phyloP scores from a whole-genome alignment of 2,329 filamentous ascomycete genomes.

The Paracoccidioides brasiliensis region DNA sequence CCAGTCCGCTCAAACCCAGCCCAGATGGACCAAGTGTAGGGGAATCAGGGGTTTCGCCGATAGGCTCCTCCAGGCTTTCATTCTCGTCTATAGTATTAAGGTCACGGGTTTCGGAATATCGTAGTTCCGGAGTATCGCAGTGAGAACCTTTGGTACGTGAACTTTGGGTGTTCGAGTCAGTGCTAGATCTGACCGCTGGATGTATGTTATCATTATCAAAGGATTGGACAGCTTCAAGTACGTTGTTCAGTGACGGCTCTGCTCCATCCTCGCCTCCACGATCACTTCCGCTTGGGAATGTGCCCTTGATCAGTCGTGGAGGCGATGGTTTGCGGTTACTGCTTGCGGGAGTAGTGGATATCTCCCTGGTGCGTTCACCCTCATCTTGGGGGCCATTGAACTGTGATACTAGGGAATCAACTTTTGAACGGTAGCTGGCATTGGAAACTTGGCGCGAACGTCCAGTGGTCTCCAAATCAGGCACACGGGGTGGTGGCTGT shows the following conservation, averaged over 20 bases:
- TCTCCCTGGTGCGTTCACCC: conserved; percentile 14
- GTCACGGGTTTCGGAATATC: conserved; percentile 27
- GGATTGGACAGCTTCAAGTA: conserved; percentile 15
- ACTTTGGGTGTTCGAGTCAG: conserved; percentile 10
- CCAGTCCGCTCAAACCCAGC: conserved; percentile 61
- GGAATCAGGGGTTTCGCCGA: conserved; percentile 45
- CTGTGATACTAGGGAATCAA: conserved; percentile 27
- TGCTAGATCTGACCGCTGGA: conserved; percentile 24
- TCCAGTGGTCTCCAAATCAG: conserved; percentile 13
- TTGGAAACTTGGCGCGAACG: conserved; percentile 25
- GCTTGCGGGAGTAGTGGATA: conserved; percentile 11
- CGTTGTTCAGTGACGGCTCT: conserved; percentile 14
- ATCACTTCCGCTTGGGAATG: conserved; percentile 29
- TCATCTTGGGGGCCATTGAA: conserved; percentile 19
- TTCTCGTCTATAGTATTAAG: conserved; percentile 30
- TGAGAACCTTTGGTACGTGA: conserved; percentile 19
- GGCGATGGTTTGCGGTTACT: conserved; percentile 21
- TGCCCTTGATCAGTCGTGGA: conserved; percentile 14
- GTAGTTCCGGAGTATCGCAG: conserved; percentile 21
- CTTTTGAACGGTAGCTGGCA: conserved; percentile 25
- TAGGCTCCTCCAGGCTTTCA: conserved; percentile 4
- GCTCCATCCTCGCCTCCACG: conserved; percentile 25
- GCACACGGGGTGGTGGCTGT: neutral
- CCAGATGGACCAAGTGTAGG: conserved; percentile 58
- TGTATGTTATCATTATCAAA: conserved; percentile 26